A percentile compares a stretch with the other conserved stretches of the same genome.
These are phyloP conservation scores for Suillus lakei DNA, from an alignment of 768 basidiomycete species.

Conservation along the genomic window DNA sequence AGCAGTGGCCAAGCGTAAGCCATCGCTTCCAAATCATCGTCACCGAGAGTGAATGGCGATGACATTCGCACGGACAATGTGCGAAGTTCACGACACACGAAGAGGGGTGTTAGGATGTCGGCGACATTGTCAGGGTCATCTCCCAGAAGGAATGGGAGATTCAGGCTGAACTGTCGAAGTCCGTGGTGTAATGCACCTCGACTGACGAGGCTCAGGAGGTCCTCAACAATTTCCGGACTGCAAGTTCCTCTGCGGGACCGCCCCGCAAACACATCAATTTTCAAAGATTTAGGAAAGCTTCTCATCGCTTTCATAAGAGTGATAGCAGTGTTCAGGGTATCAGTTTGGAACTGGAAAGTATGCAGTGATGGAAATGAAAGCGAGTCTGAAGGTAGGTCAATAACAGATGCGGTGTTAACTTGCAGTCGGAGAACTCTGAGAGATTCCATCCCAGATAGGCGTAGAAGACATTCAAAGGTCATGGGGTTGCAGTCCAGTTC, in stretches of 20 bases:
- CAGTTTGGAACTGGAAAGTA: conserved; percentile 1
- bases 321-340: conserved; percentile 4
- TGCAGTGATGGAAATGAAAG: conserved; percentile 2
- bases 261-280: background rate
- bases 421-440: background rate
- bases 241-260: background rate
- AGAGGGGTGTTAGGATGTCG: background rate
- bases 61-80: conserved; percentile 5
- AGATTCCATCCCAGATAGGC: background rate
- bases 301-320: background rate
- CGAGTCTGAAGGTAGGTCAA: background rate
- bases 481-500: conserved; percentile 5
- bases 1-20: background rate
- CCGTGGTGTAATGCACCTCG: background rate
- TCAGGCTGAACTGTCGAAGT: conserved; percentile 5
- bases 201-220: background rate
- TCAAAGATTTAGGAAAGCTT: background rate
- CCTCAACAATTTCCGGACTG: background rate
- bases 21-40: background rate
- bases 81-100: background rate
- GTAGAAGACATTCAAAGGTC: background rate
- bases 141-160: background rate
- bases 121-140: background rate
- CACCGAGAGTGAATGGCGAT: conserved; percentile 3
- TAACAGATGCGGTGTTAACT: background rate